phyloP scores from a whole-genome alignment of 768 basidiomycete genomes.

The Asterophora parasitica region DNA sequence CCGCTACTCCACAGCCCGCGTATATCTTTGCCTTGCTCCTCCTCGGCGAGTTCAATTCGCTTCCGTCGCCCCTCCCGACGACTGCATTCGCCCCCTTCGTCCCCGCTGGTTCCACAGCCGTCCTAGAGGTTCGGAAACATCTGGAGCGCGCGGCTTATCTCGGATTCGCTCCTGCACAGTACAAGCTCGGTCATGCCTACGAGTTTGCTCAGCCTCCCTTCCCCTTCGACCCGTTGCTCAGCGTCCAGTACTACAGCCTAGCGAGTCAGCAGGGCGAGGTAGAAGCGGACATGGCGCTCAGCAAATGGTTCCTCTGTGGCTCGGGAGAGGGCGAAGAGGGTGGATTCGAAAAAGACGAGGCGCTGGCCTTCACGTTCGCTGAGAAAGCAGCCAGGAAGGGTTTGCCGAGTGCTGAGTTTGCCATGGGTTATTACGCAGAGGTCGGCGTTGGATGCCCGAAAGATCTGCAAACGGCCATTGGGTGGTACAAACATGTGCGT shows the following conservation, averaged over 20 bases:
- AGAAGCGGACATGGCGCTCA: constrained; percentile 95
- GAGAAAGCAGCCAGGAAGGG: constrained; percentile 78
- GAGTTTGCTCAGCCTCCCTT: constrained; percentile 86
- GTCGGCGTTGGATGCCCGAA: constrained; percentile 80
- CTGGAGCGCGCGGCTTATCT: constrained; percentile 85
- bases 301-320: constrained; percentile 96
- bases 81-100: constrained; percentile 52
- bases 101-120: constrained; percentile 41
- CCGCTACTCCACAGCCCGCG: constrained; percentile 80
- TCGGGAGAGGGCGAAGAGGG: constrained; percentile 38
- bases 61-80: constrained; percentile 43
- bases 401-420: constrained; percentile 83
- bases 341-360: constrained; percentile 82
- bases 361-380: constrained; percentile 82
- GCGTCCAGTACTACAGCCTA: constrained; percentile 84
- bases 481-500: constrained; percentile 67
- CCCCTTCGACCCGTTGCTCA: constrained; percentile 82
- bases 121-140: constrained; percentile 65
- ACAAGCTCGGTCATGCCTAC: constrained; percentile 89
- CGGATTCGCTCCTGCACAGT: constrained; percentile 81
- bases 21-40: constrained; percentile 88
- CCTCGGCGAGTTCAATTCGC: constrained; percentile 75
- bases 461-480: constrained; percentile 57
- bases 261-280: constrained; percentile 82
- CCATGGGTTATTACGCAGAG: constrained; percentile 93